Conservation (phyloP, 208 protist species). For the Crithidia expoeki region DNA sequence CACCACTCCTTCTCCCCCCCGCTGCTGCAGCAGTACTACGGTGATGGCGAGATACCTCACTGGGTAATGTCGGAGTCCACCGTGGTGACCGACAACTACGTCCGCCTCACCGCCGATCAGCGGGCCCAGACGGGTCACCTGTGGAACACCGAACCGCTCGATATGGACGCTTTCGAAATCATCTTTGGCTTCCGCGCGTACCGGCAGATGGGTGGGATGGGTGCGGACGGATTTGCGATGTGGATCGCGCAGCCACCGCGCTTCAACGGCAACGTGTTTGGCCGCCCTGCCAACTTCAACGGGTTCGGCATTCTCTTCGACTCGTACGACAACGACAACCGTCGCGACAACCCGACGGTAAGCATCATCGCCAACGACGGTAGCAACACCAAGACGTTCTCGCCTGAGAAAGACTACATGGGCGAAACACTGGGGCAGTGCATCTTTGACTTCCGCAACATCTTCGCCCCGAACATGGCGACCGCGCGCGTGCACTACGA, state of each 20-base stretch:
- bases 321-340: slow-evolving; percentile 89
- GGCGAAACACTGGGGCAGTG: slow-evolving; percentile 57
- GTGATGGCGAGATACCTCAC: slow-evolving; percentile 74
- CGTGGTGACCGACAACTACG: slow-evolving; percentile 83
- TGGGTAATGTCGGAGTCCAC: slow-evolving; percentile 77
- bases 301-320: slow-evolving; percentile 88
- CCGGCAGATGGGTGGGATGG: slow-evolving; percentile 22
- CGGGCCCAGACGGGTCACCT: slow-evolving; percentile 57
- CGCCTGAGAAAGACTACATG: slow-evolving; percentile 61
- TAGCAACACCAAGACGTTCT: slow-evolving; percentile 34
- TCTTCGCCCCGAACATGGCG: slow-evolving; percentile 25
- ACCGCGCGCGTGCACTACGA: slow-evolving; percentile 67
- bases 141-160: slow-evolving; percentile 81
- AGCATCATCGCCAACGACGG: slow-evolving; percentile 61
- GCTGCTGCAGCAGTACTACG: slow-evolving; percentile 72
- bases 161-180: slow-evolving; percentile 85
- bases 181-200: slow-evolving; percentile 76
- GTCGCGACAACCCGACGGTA: slow-evolving; percentile 80
- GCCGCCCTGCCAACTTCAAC: slow-evolving; percentile 61
- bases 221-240: slow-evolving; percentile 81
- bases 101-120: slow-evolving; percentile 78
- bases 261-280: slow-evolving; percentile 67
- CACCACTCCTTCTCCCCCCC: slow-evolving; percentile 83
- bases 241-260: slow-evolving; percentile 63
- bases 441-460: slow-evolving; percentile 58